These are phyloP conservation scores for Fusarium sp. DNA, from an alignment of 2,329 filamentous ascomycete genomes.

Conservation along the genomic window DNA sequence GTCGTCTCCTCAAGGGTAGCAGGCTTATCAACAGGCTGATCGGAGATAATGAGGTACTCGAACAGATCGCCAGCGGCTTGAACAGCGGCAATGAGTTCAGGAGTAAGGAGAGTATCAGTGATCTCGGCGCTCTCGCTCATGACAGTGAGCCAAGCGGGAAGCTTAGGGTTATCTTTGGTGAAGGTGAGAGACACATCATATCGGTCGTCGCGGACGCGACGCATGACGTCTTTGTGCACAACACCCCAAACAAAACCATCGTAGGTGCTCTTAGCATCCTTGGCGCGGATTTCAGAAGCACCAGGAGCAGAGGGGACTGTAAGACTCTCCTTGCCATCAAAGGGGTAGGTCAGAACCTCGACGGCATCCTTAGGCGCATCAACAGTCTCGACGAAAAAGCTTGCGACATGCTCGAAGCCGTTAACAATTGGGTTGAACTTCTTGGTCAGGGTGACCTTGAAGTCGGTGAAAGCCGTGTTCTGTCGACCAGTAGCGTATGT, in stretches of 20 bases:
- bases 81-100: slow-evolving; percentile 85
- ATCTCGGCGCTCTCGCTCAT: slow-evolving; percentile 98
- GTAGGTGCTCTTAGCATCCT: slow-evolving; percentile 73
- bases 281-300: slow-evolving; percentile 61
- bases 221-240: slow-evolving; percentile 96
- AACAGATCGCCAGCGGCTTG: slow-evolving; percentile 79
- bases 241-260: slow-evolving; percentile 95
- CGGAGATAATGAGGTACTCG: slow-evolving; percentile 88
- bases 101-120: slow-evolving; percentile 84
- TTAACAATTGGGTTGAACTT: slow-evolving; percentile 81
- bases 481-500: slow-evolving; percentile 91
- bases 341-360: slow-evolving; percentile 83
- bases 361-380: slow-evolving; percentile 74
- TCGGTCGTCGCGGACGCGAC: slow-evolving; percentile 85
- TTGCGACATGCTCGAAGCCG: slow-evolving; percentile 70
- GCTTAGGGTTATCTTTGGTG: slow-evolving; percentile 91
- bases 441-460: slow-evolving; percentile 83
- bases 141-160: slow-evolving; percentile 88
- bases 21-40: slow-evolving; percentile 90
- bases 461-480: slow-evolving; percentile 90
- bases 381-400: slow-evolving; percentile 84
- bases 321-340: slow-evolving; percentile 88
- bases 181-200: slow-evolving; percentile 94
- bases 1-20: slow-evolving; percentile 82
- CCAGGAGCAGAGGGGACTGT: slow-evolving; percentile 74